phyloP scores from a whole-genome alignment of 257 asterid species.

The Haberlea rhodopensis region DNA sequence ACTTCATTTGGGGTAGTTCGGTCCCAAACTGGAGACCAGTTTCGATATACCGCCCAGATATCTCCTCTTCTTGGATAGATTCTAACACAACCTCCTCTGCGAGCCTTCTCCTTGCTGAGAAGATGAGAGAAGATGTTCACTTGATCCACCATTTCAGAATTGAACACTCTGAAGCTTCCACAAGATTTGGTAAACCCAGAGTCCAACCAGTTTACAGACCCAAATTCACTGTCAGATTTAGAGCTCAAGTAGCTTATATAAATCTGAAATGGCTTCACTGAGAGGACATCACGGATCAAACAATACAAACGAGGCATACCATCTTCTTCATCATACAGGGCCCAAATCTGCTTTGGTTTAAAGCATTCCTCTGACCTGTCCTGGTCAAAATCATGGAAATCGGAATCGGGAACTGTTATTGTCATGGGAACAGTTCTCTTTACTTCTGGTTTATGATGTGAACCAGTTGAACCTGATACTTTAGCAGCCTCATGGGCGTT shows the following conservation, averaged over 20 bases:
- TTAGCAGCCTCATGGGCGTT: constrained; percentile 26
- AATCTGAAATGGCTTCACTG: constrained; percentile 80
- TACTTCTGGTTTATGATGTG: constrained; percentile 42
- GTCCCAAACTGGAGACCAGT: constrained; percentile 93
- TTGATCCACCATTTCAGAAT: constrained; percentile 81
- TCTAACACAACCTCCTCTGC: constrained; percentile 92
- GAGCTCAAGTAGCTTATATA: constrained; percentile 87
- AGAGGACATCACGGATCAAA: constrained; percentile 79
- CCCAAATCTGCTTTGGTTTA: constrained; percentile 94
- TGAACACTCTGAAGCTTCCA: constrained; percentile 80
- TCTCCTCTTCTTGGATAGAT: constrained; percentile 91
- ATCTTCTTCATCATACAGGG: constrained; percentile 93
- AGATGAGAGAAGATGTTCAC: constrained; percentile 94
- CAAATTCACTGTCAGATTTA: constrained; percentile 78
- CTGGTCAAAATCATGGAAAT: constrained; percentile 90
- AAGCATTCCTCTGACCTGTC: constrained; percentile 91
- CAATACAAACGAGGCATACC: constrained; percentile 99
- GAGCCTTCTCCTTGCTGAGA: constrained; percentile 76
- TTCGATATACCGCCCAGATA: constrained; percentile 86
- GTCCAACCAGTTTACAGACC: constrained; percentile 84
- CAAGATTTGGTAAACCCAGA: constrained; percentile 94
- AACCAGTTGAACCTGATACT: constrained; percentile 25
- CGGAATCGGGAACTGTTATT: constrained; percentile 91
- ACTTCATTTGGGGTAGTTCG: constrained; percentile 68
- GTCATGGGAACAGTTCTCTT: constrained; percentile 59